These are phyloP conservation scores for Isochrysis galbana DNA, from an alignment of 78 protist genomes.

Conservation along the genomic window DNA sequence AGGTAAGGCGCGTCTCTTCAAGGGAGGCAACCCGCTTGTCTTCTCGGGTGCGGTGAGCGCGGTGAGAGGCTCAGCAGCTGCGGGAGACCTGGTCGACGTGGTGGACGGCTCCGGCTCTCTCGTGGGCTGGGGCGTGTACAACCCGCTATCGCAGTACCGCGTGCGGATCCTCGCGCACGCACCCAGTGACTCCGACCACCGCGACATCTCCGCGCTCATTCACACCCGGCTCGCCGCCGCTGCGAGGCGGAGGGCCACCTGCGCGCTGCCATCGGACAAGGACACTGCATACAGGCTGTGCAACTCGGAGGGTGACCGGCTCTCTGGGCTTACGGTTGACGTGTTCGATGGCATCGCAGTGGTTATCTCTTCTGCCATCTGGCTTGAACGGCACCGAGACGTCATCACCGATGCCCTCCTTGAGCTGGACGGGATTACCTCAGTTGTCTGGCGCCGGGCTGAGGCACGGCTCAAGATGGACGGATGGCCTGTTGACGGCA, in stretches of 20 bases:
- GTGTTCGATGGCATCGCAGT: not conserved
- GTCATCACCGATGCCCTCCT: not conserved
- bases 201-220: not conserved
- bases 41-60: not conserved
- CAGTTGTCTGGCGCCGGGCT: not conserved
- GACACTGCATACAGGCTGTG: slow-evolving; percentile 21
- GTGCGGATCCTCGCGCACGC: slow-evolving; percentile 17
- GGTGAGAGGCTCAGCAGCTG: not conserved
- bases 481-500: not conserved
- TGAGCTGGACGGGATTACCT: not conserved
- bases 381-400: not conserved
- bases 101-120: not conserved
- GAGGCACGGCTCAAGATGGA: not conserved
- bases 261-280: not conserved
- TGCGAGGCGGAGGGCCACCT: not conserved
- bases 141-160: not conserved
- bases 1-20: slow-evolving; percentile 40
- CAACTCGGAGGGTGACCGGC: slow-evolving; percentile 43
- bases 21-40: slow-evolving; percentile 12
- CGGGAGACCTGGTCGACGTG: slow-evolving; percentile 19
- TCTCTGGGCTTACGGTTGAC: slow-evolving; percentile 27
- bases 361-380: not conserved
- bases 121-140: slow-evolving; percentile 38
- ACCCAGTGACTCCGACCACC: not conserved
- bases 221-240: not conserved